Base-by-base conservation (phyloP, 768 basidiomycete species). In the Butyriboletus loyo region DNA sequence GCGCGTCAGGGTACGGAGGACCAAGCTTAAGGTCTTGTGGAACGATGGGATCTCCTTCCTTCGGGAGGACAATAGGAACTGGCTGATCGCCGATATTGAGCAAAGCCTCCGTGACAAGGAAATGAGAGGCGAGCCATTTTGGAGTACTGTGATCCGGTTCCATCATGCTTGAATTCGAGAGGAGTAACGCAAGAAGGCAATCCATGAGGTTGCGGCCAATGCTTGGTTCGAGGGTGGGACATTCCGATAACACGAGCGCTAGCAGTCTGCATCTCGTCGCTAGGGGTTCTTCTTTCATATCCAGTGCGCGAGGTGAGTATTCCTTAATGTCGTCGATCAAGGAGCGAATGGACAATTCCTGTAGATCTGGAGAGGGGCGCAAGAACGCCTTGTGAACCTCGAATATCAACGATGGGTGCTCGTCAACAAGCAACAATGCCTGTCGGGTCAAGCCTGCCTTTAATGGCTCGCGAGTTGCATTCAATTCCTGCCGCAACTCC, bases 381-480 rank as follows among this genome's bases (percentile, higher is more conserved):
- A 89, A 79, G 68, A 97, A 94, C 21, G 90, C 89, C 24, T 79
- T 79, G 58, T 88, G 84, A 34, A 97, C 79, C 65, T 97, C 93
- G 64, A 95, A 97, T 37, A 97, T 83, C 49, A 98, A 80, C 8
- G 87, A 85, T 4, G 89, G 84, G 62, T 94, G 87, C 56, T 89
- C 84, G 64, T 97, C 94, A 41, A 96, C 85, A 28, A 99, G 79
- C 11, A 75, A 71, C 50, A 99, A 73, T 0, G 92, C 87, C 40
- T 83, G 84, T 17, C 77, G 74, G 41, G 87, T 81, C 55, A 98
- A 76, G 21, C 75, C 75, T 9, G 77, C 75, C 56, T 84, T 83
- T 32, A 94, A 67, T 27, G 82, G 75, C 49, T 88, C 83, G 17
- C 95, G 79, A 19, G 77, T 75, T 28, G 75, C 77, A 43, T 87